A percentile compares a stretch with the other conserved stretches of the same genome.
phyloP scores from a whole-genome alignment of 2,329 filamentous ascomycete genomes.

The Pseudodiploospora longispora region DNA sequence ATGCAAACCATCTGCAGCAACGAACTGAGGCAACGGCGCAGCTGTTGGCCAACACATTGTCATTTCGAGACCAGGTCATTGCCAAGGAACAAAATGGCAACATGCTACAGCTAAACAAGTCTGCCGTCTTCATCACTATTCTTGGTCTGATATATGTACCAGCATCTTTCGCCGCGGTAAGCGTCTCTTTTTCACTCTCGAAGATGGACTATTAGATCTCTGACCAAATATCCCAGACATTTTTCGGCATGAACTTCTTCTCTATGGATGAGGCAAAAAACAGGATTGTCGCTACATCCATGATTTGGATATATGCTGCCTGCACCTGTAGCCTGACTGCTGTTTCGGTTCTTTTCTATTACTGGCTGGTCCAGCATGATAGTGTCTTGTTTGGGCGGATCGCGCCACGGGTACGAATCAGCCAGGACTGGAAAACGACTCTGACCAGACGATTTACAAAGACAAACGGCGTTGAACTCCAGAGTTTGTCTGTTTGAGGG shows the following conservation, averaged over 20 bases:
- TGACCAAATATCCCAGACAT: slow-evolving; percentile 16
- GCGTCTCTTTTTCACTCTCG: slow-evolving; percentile 5
- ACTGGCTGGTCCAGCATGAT: slow-evolving; percentile 19
- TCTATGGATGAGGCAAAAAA: slow-evolving; percentile 20
- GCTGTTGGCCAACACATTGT: slow-evolving; percentile 19
- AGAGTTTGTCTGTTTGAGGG: too few relatives aligned
- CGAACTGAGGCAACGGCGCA: slow-evolving; percentile 18
- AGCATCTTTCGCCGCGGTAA: slow-evolving; percentile 28
- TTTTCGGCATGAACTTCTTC: slow-evolving; percentile 35
- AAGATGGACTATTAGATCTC: background rate
- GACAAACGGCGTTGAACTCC: too few relatives aligned
- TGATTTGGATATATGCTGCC: slow-evolving; percentile 31
- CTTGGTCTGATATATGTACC: slow-evolving; percentile 24
- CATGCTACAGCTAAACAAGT: slow-evolving; percentile 24
- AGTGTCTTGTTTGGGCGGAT: slow-evolving; percentile 14
- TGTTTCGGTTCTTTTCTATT: slow-evolving; percentile 23
- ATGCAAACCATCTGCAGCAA: slow-evolving; percentile 15
- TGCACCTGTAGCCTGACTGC: slow-evolving; percentile 21
- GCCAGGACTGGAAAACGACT: slow-evolving; percentile 9
- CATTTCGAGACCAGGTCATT: slow-evolving; percentile 21
- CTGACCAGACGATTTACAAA: too few relatives aligned
- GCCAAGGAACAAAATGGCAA: slow-evolving; percentile 22
- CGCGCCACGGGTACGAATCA: slow-evolving; percentile 12
- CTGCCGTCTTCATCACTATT: slow-evolving; percentile 23
- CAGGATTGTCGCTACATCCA: slow-evolving; percentile 22